Base-by-base conservation (phyloP, 257 asterid species). In the Solanum pimpinellifolium region DNA sequence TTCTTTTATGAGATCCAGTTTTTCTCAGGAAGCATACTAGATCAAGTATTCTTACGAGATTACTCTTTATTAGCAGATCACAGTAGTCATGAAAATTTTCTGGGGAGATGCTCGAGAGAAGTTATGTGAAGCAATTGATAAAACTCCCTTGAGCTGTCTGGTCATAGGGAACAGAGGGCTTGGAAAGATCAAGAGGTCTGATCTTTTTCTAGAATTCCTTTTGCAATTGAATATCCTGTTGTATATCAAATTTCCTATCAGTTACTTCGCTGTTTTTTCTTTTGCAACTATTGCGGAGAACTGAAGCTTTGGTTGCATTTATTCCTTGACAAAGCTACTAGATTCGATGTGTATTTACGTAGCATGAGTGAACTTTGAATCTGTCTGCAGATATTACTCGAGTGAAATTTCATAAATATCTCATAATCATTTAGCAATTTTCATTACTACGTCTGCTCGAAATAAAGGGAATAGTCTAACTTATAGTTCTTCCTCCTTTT, bases 91-190 rank as follows among this genome's bases (percentile, higher is more conserved):
- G 94, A 96, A 96, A 89, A 92, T 96, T 84, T 94, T 70, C 88
- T 96, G 98, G 98, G 99, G 98, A 3, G 99, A 96, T 92, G 92
- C 99, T 75, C 94, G 99, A 2, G 99, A 95, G 89, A 95, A 95
- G 92, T 18, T 96, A 83, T 95, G 98, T 35, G 95, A 91, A 87
- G 88, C 98, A 2, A 86, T 95, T 7, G 98, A 94, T 15, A 89
- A 82, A 27, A 91, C 94, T 88, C 98, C 98, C 65, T 91, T 96
- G 4, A 95, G 94, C 91, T 94, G 93, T 87, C 83, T 96, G 33
- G 95, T 95, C 77, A 83, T 96, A 9, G 98, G 99, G 72, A 96
- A 96, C 88, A 90, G 99, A 89, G 99, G 98, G 20, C 98, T 96
- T 83, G 99, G 99, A 91, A 89, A 89, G 86, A 74, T 96, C 93